Evolutionary conservation across 164 flowering plant genomes (phyloP).

Genomic region (Vitis rupestris): DNA sequence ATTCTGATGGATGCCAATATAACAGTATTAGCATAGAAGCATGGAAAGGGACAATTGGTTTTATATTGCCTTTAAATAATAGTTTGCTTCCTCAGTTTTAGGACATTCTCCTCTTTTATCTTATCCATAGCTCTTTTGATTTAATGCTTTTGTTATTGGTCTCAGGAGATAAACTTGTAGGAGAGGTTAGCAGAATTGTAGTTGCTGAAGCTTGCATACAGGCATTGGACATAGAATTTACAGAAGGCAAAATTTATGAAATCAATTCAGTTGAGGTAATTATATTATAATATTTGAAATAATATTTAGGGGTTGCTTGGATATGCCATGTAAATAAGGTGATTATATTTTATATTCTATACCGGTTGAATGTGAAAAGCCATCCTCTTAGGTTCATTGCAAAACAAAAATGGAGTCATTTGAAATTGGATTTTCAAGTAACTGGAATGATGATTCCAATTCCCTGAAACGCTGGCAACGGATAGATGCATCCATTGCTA

Average conservation of each 20-base stretch:
- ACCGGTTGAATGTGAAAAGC: too few species aligned
- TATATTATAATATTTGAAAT: neutral
- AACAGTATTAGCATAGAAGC: too few species aligned
- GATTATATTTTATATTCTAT: too few species aligned
- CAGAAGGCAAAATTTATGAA: constrained; percentile 76
- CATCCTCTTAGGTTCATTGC: too few species aligned
- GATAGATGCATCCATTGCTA: too few species aligned
- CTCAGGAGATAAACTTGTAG: constrained; percentile 89
- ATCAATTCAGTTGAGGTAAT: constrained; percentile 81
- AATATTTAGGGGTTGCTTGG: neutral
- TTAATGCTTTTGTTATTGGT: neutral
- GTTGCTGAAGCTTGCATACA: constrained; percentile 97
- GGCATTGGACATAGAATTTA: constrained; percentile 76
- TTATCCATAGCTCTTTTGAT: neutral
- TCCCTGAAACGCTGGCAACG: too few species aligned
- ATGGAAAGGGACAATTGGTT: too few species aligned
- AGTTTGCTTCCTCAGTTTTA: neutral
- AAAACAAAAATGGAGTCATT: too few species aligned
- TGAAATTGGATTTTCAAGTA: too few species aligned
- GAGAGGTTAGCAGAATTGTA: constrained; percentile 91
- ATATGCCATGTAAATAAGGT: neutral
- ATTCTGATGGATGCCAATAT: too few species aligned
- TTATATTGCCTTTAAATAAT: neutral
- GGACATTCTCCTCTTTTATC: neutral
- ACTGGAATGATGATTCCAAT: too few species aligned